A percentile compares a stretch with the other conserved stretches of the same genome.
Conservation (phyloP, 371 early-diverging fungal species). For the Mortierella sp. region DNA sequence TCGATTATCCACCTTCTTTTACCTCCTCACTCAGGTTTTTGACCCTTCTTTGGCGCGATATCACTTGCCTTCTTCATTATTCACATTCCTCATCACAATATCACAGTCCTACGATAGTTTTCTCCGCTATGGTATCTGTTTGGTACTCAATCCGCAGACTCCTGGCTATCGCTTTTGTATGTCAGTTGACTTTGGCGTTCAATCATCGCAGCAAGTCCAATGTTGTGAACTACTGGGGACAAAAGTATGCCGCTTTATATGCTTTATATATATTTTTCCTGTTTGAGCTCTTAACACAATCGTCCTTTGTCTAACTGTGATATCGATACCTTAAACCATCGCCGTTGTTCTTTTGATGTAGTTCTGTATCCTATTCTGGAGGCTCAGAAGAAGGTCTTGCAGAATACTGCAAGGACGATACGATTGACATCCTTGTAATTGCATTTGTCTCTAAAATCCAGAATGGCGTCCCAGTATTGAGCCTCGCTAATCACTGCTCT, state of each 20-base stretch:
- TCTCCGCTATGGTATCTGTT: too few species aligned
- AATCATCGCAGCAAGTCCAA: slow-evolving; percentile 26
- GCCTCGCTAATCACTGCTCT: slow-evolving; percentile 71
- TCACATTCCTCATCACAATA: too few species aligned
- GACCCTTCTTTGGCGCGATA: too few species aligned
- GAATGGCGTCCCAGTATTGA: slow-evolving; percentile 57
- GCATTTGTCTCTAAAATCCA: slow-evolving; percentile 66
- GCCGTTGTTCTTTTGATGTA: too few species aligned
- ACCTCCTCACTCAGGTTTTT: too few species aligned
- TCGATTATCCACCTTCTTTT: too few species aligned
- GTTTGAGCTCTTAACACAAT: too few species aligned
- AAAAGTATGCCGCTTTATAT: slow-evolving; percentile 24
- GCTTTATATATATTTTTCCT: not conserved
- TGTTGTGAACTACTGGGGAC: slow-evolving; percentile 54
- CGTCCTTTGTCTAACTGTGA: too few species aligned
- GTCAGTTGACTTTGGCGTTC: slow-evolving; percentile 9
- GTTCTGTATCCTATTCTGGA: slow-evolving; percentile 52
- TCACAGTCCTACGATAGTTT: not conserved
- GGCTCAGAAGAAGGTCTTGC: slow-evolving; percentile 58
- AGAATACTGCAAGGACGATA: slow-evolving; percentile 68
- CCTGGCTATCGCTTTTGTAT: not conserved
- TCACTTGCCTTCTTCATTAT: too few species aligned
- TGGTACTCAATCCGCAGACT: not conserved
- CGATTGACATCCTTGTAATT: slow-evolving; percentile 65
- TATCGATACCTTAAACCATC: too few species aligned